Evolutionary conservation across 2,329 filamentous ascomycete species (phyloP).

Genomic region (Dissoconium aciculare): DNA sequence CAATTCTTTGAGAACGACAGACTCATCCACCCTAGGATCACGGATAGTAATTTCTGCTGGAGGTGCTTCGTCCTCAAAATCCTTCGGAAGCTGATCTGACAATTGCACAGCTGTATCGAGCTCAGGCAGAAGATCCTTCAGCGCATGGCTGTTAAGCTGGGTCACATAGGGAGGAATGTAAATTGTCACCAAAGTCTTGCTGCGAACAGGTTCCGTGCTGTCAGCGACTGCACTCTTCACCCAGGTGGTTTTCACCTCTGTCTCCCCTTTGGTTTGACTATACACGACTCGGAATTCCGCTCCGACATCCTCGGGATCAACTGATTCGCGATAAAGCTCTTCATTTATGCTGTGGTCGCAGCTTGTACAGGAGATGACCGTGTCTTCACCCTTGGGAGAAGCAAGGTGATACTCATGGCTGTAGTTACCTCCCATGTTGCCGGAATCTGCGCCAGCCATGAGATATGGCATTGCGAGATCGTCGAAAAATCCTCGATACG

Average conservation of each 20-base stretch:
- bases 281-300: neutral
- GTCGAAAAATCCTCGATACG: conserved; percentile 64
- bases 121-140: conserved; percentile 51
- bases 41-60: conserved; percentile 1
- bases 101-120: conserved; percentile 58
- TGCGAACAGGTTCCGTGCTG: too few species aligned
- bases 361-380: conserved; percentile 55
- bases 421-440: conserved; percentile 84
- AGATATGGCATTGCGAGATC: conserved; percentile 73
- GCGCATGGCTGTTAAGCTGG: conserved; percentile 43
- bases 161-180: conserved; percentile 27
- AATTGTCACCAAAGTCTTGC: conserved; percentile 48
- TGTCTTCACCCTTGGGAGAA: conserved; percentile 69
- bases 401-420: conserved; percentile 93
- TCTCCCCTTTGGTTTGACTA: too few species aligned
- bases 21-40: neutral
- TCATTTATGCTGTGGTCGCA: conserved; percentile 77
- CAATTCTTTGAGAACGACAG: conserved; percentile 1
- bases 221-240: too few species aligned
- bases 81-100: neutral
- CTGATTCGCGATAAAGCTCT: conserved; percentile 42
- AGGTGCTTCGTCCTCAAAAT: neutral
- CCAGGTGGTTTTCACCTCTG: neutral
- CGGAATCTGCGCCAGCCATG: conserved; percentile 78
- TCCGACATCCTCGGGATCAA: neutral